Percentiles rank a stretch among this genome's conserved stretches.
These are phyloP conservation scores for Epichloe hybrida DNA, from an alignment of 2,329 filamentous ascomycete species.

Conservation along the genomic window DNA sequence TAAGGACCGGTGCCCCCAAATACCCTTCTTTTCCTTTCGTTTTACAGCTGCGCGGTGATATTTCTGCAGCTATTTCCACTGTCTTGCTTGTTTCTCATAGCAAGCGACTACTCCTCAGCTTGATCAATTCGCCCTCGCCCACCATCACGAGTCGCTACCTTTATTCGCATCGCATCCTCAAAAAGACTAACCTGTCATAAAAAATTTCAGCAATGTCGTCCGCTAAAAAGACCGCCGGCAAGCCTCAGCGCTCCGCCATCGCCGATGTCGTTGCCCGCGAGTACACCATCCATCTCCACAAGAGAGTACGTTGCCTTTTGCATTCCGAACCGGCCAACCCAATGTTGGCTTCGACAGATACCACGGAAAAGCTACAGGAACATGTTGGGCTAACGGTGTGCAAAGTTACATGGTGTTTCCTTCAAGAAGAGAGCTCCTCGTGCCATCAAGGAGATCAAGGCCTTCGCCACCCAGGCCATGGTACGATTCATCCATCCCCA, in stretches of 20 bases:
- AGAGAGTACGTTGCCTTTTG: conserved; percentile 43
- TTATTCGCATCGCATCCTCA: not conserved
- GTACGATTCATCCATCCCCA: conserved; percentile 41
- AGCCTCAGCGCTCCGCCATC: conserved; percentile 73
- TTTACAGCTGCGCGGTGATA: not conserved
- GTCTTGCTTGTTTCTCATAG: not conserved
- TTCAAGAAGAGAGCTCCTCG: conserved; percentile 99
- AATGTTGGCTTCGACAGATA: not conserved
- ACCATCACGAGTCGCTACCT: conserved; percentile 2
- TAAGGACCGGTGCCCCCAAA: conserved; percentile 20
- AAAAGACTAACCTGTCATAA: conserved; percentile 14
- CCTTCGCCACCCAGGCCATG: conserved; percentile 88
- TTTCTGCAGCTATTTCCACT: not conserved
- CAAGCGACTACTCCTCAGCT: not conserved
- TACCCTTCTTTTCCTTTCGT: not conserved
- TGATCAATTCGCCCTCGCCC: not conserved
- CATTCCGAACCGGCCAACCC: conserved; percentile 1
- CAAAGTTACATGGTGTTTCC: conserved; percentile 82
- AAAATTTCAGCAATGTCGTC: conserved; percentile 27
- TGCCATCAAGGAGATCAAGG: conserved; percentile 99
- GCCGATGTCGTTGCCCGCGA: conserved; percentile 98
- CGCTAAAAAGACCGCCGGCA: conserved; percentile 24
- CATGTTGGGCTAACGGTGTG: conserved; percentile 6
- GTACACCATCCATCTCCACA: conserved; percentile 99
- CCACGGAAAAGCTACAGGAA: conserved; percentile 2